Evolutionary conservation across 306 rosid genomes (phyloP), one percentile per base, ranked within the genome.

Genomic region (Fragaria iinumae): DNA sequence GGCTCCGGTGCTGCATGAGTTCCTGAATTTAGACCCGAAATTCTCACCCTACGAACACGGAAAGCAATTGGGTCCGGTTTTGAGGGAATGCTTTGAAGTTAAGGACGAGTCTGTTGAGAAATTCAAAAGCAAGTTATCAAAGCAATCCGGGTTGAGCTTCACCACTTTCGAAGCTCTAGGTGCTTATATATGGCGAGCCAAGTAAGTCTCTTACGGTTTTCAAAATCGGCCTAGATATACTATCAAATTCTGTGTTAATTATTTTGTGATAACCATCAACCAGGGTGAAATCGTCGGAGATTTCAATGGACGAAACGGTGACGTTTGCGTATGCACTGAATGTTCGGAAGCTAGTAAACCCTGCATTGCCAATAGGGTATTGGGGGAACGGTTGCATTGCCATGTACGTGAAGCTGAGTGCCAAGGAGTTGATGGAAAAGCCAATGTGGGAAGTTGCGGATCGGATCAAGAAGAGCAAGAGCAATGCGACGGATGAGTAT

Each of bases 381-480:
- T 94, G 97, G 96, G 98, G 97, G 6, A 94, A 94, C 52, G 97
- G 95, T 3, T 90, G 94, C 38, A 94, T 90, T 23, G 87, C 96
- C 47, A 94, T 91, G 92, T 91, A 88, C 72, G 92, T 85, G 14
- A 75, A 85, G 67, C 34, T 86, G 21, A 84, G 86, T 1, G 91
- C 89, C 16, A 78, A 80, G 72, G 90, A 90, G 53, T 36, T 91
- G 63, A 78, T 68, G 5, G 85, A 81, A 59, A 82, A 74, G 34
- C 93, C 98, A 50, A 56, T 91, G 47, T 91, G 95, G 96, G 82
- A 88, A 76, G 89, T 87, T 27, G 97, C 96, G 3, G 87, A 87
- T 78, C 76, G 67, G 66, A 91, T 94, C 39, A 90, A 83, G 83
- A 88, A 83, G 90, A 94, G 97, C 85, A 94, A 94, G 23, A 85